Evolutionary conservation across 2,329 filamentous ascomycete genomes (phyloP), one percentile per base, ranked within the genome.

Genomic region (Blastomyces percursus): DNA sequence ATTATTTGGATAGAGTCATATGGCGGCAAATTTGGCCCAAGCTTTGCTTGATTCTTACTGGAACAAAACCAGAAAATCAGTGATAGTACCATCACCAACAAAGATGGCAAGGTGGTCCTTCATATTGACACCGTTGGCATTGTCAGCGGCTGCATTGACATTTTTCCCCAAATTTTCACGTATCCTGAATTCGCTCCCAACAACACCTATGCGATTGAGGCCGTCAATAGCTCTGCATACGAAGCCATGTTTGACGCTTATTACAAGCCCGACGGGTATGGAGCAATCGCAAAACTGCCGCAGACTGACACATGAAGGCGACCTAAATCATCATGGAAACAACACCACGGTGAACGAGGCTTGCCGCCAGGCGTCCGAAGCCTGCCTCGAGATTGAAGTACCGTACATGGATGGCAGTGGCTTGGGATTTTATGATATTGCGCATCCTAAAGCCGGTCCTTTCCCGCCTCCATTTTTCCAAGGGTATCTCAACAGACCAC

Each of bases 121-220:
- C 63, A 71, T 42, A 63, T 80, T 1, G 77, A 80, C 63, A 80
- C 79, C 0, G 70, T 81, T 0, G 69, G 79, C 0, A 78, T 82
- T 64, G 75, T 81, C 63, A 81, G 91, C 71, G 88, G 87, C 14
- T 84, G 86, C 66, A 77, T 91, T 44, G 89, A 91, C 69, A 79
- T 82, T 67, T 71, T 84, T 38, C 78, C 85, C 0, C 86, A 90
- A 60, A 67, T 67, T 7, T 70, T 69, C 1, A 75, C 70, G 56
- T 78, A 77, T 63, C 74, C 76, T 1, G 69, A 72, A 32, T 76
- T 76, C 58, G 75, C 76, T 5, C 74, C 72, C 59, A 69, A 72
- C 32, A 79, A 79, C 63, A 77, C 86, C 0, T 91, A 89, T 70
- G 83, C 80, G 9, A 80, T 88, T 62, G 69, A 82, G 65, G 78